phyloP scores from a whole-genome alignment of 768 basidiomycete genomes.

The Suillus spraguei region DNA sequence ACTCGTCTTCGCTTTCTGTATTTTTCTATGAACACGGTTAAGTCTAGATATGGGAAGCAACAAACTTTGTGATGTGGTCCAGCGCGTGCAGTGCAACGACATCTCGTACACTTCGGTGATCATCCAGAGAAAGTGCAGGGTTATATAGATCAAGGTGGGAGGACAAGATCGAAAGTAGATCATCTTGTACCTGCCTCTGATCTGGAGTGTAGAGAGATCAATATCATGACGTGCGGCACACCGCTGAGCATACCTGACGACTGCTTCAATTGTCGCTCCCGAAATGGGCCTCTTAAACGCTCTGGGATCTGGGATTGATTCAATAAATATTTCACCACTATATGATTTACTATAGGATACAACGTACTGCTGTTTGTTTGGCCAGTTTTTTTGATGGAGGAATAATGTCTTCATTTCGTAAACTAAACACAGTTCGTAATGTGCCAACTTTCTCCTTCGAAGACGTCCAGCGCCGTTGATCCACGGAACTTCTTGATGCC shows the following conservation, averaged over 20 bases:
- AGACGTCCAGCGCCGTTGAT: constrained; percentile 58
- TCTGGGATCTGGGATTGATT: constrained; percentile 49
- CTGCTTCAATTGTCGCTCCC: constrained; percentile 53
- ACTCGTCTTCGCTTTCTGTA: constrained; percentile 88
- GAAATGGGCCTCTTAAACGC: constrained; percentile 57
- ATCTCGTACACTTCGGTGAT: constrained; percentile 65
- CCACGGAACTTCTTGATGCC: constrained; percentile 50
- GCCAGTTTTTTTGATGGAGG: constrained; percentile 28
- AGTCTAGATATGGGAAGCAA: not conserved
- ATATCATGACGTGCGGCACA: constrained; percentile 1
- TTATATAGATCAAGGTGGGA: constrained; percentile 79
- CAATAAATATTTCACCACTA: not conserved
- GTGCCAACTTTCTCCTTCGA: constrained; percentile 53
- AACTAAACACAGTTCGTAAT: constrained; percentile 51
- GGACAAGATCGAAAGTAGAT: constrained; percentile 64
- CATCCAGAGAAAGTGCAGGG: constrained; percentile 63
- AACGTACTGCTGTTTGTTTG: constrained; percentile 27
- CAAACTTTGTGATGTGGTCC: constrained; percentile 88
- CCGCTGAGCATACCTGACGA: constrained; percentile 44
- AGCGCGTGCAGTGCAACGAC: constrained; percentile 77
- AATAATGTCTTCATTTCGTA: constrained; percentile 43
- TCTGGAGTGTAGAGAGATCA: constrained; percentile 36
- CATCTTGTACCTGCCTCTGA: constrained; percentile 59
- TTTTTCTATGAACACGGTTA: not conserved
- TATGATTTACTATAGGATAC: not conserved